Conservation (phyloP, 371 early-diverging fungal genomes). For the Mucor ambiguus region DNA sequence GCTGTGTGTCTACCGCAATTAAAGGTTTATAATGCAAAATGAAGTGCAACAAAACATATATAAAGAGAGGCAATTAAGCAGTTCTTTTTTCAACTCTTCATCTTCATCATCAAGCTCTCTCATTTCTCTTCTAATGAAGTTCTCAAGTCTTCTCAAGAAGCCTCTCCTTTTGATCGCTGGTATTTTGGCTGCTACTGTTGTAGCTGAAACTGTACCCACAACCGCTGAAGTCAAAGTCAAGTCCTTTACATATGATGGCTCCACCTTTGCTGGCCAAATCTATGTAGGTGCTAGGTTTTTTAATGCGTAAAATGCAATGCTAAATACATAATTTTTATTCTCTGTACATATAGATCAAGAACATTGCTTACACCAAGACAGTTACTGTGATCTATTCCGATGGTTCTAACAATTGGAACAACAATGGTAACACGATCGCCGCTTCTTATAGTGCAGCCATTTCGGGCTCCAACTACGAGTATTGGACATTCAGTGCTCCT, state of each 20-base stretch:
- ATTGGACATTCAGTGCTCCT: conserved; percentile 39
- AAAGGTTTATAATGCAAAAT: background rate
- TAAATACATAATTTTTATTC: background rate
- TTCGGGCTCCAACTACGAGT: conserved; percentile 37
- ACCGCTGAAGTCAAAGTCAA: conserved; percentile 23
- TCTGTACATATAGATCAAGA: conserved; percentile 26
- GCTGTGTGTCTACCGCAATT: background rate
- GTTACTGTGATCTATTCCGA: conserved; percentile 39
- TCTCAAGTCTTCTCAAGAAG: conserved; percentile 6
- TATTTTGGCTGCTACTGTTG: conserved; percentile 8
- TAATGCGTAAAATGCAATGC: no score
- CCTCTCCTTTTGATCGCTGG: conserved; percentile 7
- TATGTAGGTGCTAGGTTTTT: conserved; percentile 33
- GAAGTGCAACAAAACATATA: background rate
- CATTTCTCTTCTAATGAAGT: conserved; percentile 9
- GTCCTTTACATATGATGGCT: conserved; percentile 21
- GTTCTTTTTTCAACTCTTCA: background rate
- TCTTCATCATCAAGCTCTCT: background rate
- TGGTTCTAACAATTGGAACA: conserved; percentile 33
- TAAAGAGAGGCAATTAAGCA: background rate
- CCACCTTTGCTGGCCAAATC: conserved; percentile 29
- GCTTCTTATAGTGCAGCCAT: conserved; percentile 26
- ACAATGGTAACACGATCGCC: conserved; percentile 18
- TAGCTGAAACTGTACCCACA: conserved; percentile 19
- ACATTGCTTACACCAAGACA: conserved; percentile 40